phyloP scores from a whole-genome alignment of 768 basidiomycete genomes.

The Russula ochroleuca region DNA sequence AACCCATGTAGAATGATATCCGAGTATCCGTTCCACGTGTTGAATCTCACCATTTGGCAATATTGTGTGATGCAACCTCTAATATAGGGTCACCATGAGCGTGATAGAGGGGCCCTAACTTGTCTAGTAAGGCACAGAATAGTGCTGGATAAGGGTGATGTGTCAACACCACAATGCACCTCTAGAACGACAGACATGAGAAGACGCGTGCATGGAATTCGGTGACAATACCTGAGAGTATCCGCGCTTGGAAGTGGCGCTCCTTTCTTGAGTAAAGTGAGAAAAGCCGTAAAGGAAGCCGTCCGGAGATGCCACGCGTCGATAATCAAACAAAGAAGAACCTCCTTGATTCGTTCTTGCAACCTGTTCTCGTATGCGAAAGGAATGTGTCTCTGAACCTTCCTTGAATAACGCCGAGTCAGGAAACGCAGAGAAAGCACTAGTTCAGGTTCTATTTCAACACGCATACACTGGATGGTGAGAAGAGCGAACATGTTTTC shows the following conservation, averaged over 20 bases:
- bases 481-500: conserved; percentile 73
- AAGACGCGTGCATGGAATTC: conserved; percentile 7
- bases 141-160: conserved; percentile 78
- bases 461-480: neutral
- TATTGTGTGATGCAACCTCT: conserved; percentile 82
- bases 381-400: conserved; percentile 80
- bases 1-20: conserved; percentile 35
- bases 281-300: conserved; percentile 76
- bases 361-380: conserved; percentile 61
- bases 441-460: conserved; percentile 34
- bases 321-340: conserved; percentile 29
- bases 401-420: conserved; percentile 84
- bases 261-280: conserved; percentile 68
- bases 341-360: conserved; percentile 24
- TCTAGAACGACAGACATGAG: conserved; percentile 39
- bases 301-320: conserved; percentile 45
- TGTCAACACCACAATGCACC: conserved; percentile 76
- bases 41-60: conserved; percentile 68
- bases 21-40: neutral
- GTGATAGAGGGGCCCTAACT: conserved; percentile 72
- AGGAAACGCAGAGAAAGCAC: conserved; percentile 90
- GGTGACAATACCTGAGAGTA: conserved; percentile 62
- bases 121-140: conserved; percentile 60
- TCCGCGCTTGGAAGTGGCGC: conserved; percentile 64
- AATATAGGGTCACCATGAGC: conserved; percentile 74